Percentiles rank a stretch among this genome's conserved stretches.
Conservation (phyloP, 2,329 filamentous ascomycete species). For the Leptographium galeiforme region DNA sequence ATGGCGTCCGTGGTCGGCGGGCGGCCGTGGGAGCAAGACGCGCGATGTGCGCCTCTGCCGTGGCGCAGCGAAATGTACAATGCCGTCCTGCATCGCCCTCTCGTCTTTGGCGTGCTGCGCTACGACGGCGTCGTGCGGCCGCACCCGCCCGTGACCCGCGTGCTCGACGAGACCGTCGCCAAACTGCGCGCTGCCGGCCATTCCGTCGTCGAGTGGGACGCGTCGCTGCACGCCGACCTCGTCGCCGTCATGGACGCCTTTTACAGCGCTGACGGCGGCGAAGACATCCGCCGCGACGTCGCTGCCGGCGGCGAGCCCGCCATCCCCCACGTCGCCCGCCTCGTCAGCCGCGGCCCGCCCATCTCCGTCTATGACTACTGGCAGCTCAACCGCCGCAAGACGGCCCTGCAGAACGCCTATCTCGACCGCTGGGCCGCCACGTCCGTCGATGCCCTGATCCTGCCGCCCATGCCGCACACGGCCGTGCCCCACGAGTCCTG, state of each 20-base stretch:
- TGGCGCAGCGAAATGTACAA: slow-evolving; percentile 25
- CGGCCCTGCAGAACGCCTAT: slow-evolving; percentile 38
- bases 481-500: slow-evolving; percentile 30
- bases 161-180: slow-evolving; percentile 34
- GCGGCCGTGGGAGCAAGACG: slow-evolving; percentile 52
- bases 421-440: slow-evolving; percentile 43
- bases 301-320: slow-evolving; percentile 42
- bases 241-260: slow-evolving; percentile 29
- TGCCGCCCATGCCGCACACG: slow-evolving; percentile 47
- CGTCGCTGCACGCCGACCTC: slow-evolving; percentile 36
- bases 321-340: slow-evolving; percentile 42
- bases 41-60: slow-evolving; percentile 53
- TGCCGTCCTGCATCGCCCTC: slow-evolving; percentile 22
- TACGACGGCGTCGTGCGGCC: slow-evolving; percentile 27
- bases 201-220: slow-evolving; percentile 38
- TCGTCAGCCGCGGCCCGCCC: slow-evolving; percentile 36
- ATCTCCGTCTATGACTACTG: slow-evolving; percentile 54
- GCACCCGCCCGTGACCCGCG: slow-evolving; percentile 45
- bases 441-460: slow-evolving; percentile 39
- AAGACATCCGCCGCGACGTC: slow-evolving; percentile 46
- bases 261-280: slow-evolving; percentile 49
- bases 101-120: slow-evolving; percentile 4
- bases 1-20: slow-evolving; percentile 41
- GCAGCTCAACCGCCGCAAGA: slow-evolving; percentile 49
- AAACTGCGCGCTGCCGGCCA: slow-evolving; percentile 29